Evolutionary conservation across 148 eudicot species (phyloP), one percentile per base, ranked within the genome.

Genomic region (Agrostemma githago): DNA sequence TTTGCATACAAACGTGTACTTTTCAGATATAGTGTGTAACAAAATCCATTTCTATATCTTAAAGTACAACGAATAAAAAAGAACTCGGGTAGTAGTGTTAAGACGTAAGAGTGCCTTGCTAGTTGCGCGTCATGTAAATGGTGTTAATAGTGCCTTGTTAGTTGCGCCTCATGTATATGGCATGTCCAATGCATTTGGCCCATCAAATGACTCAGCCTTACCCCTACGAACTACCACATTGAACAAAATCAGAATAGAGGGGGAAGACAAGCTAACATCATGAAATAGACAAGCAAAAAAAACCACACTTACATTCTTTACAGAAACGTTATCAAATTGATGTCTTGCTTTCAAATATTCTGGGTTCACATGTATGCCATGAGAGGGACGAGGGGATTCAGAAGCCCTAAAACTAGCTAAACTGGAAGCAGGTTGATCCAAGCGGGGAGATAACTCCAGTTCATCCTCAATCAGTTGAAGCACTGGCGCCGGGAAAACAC

Each of bases 361-460:
- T 62, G 97, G 97, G 82, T 95, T 95, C 78, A 95, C 93, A 76
- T 95, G 99, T 85, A 95, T 90, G 74, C 98, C 98, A 87, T 94
- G 97, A 79, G 86, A 78, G 51, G 92, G 97, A 64, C 97, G 89
- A 71, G 99, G 99, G 72, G 98, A 95, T 78, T 92, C 97, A 70
- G 97, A 92, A 83, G 89, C 86, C 77, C 87, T 84, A 67, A 84
- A 75, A 51, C 79, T 76, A 65, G 84, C 75, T 70, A 80, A 71
- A 74, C 77, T 81, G 39, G 97, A 83, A 65, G 96, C 81, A 57
- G 87, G 90, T 71, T 80, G 84, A 79, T 74, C 81, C 70, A 62
- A 51, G 42, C 84, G 65, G 37, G 96, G 88, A 74, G 94, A 85
- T 77, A 92, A 82, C 62, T 89, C 86, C 81, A 92, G 78, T 68